Conservation (phyloP, 2,329 filamentous ascomycete genomes). For the Onygenales sp. region DNA sequence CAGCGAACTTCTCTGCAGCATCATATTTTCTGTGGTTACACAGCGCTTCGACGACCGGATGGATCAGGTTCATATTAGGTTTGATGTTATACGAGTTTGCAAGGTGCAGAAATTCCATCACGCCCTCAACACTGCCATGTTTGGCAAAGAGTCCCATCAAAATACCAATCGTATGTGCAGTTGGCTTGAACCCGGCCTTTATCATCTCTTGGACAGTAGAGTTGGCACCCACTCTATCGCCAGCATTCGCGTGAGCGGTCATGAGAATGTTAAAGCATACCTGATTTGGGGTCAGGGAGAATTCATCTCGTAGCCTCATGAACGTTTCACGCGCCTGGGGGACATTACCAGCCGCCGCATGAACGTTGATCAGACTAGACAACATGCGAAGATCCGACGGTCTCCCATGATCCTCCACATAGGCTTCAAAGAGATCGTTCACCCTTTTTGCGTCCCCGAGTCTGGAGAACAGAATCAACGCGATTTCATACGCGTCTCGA, state of each 20-base stretch:
- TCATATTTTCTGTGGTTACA: constrained; percentile 46
- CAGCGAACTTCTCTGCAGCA: constrained; percentile 51
- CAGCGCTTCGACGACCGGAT: constrained; percentile 58
- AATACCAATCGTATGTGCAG: constrained; percentile 58
- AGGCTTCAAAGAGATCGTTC: constrained; percentile 35
- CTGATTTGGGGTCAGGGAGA: constrained; percentile 47
- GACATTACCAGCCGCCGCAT: constrained; percentile 60
- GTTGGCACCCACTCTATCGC: constrained; percentile 59
- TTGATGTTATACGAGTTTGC: constrained; percentile 47
- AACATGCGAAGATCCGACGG: constrained; percentile 23
- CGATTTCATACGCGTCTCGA: constrained; percentile 23
- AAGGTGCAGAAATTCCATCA: constrained; percentile 54
- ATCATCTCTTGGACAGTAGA: constrained; percentile 54
- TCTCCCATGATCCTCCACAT: constrained; percentile 26
- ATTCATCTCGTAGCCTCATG: constrained; percentile 47
- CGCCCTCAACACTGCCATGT: constrained; percentile 63
- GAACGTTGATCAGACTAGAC: constrained; percentile 57
- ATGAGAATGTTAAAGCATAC: constrained; percentile 69
- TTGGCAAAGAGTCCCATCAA: constrained; percentile 63
- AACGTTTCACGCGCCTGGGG: constrained; percentile 52
- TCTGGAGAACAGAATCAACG: constrained; percentile 34
- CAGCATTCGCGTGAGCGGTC: constrained; percentile 56
- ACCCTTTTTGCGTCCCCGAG: constrained; percentile 38
- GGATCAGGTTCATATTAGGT: constrained; percentile 49
- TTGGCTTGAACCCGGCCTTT: constrained; percentile 41